A percentile compares a stretch with the other conserved stretches of the same genome.
Evolutionary conservation across 2,329 filamentous ascomycete genomes (phyloP).

Genomic region (Lachnellula subtilissima): DNA sequence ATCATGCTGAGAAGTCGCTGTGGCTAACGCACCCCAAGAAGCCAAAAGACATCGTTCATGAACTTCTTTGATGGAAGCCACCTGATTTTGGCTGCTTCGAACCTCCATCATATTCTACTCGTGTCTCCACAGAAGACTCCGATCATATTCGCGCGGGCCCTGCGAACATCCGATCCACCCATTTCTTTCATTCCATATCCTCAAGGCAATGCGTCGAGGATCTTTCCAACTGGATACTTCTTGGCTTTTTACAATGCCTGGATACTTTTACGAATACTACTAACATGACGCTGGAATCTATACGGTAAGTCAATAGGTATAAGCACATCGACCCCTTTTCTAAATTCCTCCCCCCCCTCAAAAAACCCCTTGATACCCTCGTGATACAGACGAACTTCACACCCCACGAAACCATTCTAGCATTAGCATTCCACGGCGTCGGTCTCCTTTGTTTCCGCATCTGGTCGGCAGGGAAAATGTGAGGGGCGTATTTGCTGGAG

Average conservation of each 20-base stretch:
- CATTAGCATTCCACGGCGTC: slow-evolving; percentile 18
- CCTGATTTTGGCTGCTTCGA: background rate
- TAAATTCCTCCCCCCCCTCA: slow-evolving; percentile 2
- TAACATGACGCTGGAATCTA: slow-evolving; percentile 13
- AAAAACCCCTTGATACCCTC: slow-evolving; percentile 6
- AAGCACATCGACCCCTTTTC: slow-evolving; percentile 12
- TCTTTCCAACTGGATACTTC: background rate
- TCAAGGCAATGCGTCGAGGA: background rate
- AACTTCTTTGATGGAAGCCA: slow-evolving; percentile 1
- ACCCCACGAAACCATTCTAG: slow-evolving; percentile 13
- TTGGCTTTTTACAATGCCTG: background rate
- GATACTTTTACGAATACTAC: slow-evolving; percentile 14
- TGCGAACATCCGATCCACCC: background rate
- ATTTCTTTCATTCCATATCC: background rate
- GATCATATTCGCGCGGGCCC: background rate
- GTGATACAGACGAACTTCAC: slow-evolving; percentile 17
- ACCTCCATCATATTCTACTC: background rate
- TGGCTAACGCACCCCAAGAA: slow-evolving; percentile 25
- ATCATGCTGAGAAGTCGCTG: background rate
- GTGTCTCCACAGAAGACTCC: background rate
- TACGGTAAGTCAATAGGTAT: slow-evolving; percentile 28
- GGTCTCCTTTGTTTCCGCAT: slow-evolving; percentile 9
- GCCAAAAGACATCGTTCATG: slow-evolving; percentile 30
- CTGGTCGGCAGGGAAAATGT: background rate
- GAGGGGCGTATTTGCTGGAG: slow-evolving; percentile 1